Conservation (phyloP, 495 filamentous ascomycete genomes). For the Penicillium robsamsonii region DNA sequence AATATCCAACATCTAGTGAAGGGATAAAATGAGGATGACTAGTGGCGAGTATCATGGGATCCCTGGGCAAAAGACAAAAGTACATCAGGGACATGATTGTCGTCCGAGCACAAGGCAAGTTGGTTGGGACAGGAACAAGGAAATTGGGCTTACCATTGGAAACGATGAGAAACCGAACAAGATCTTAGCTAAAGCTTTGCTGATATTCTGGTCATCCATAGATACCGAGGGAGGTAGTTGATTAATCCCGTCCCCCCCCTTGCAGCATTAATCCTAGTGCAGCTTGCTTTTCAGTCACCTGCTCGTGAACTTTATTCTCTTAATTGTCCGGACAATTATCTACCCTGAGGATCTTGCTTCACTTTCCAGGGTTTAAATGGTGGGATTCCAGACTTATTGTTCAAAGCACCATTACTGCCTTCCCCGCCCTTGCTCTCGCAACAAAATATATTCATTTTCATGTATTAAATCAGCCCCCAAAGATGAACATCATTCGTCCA, state of each 20-base stretch:
- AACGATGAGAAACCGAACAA: too few relatives aligned
- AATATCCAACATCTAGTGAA: neutral
- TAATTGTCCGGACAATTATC: too few relatives aligned
- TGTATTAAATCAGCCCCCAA: neutral
- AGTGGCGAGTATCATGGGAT: conserved; percentile 6
- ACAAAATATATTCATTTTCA: neutral
- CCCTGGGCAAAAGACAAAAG: neutral
- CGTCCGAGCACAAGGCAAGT: neutral
- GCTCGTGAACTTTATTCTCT: neutral
- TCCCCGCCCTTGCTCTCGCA: neutral
- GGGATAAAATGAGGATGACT: neutral
- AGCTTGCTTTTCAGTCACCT: neutral
- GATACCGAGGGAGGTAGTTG: neutral
- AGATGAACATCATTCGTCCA: neutral
- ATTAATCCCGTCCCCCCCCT: neutral
- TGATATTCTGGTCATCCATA: neutral
- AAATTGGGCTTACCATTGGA: neutral
- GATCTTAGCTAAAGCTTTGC: neutral
- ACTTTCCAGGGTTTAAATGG: neutral
- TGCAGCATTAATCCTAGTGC: neutral
- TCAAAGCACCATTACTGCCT: neutral
- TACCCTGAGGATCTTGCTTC: neutral
- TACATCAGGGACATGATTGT: neutral
- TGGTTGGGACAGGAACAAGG: neutral
- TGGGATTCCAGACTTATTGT: neutral